Conservation (phyloP, 768 basidiomycete species). For the Trichaptum fuscoviolaceum region DNA sequence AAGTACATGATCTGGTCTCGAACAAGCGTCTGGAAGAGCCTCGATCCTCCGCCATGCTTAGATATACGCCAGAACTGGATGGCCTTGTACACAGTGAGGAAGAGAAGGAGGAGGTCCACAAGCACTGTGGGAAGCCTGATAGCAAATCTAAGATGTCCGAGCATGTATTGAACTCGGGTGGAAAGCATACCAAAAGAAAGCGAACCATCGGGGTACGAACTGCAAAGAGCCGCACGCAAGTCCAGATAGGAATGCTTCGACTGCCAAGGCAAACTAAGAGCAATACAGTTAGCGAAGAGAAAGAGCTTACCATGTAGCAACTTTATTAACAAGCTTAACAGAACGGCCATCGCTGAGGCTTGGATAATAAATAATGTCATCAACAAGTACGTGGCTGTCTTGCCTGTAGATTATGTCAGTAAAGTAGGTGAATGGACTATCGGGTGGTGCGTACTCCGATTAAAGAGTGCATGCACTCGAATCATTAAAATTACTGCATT, state of each 20-base stretch:
- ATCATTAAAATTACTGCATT: background rate
- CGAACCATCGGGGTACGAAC: background rate
- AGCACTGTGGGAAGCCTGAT: background rate
- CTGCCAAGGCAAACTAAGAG: background rate
- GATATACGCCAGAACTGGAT: background rate
- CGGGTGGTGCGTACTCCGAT: background rate
- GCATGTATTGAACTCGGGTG: background rate
- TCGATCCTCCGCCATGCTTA: background rate
- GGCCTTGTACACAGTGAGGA: background rate
- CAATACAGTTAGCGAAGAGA: background rate
- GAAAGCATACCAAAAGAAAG: background rate
- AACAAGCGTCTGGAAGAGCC: background rate
- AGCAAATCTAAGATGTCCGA: background rate
- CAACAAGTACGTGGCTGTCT: background rate
- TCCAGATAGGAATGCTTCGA: background rate
- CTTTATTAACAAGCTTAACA: background rate
- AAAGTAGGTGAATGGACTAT: background rate
- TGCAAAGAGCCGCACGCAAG: background rate
- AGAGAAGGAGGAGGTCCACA: background rate
- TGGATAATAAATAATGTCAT: background rate
- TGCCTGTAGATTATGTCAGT: background rate
- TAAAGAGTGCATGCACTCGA: background rate
- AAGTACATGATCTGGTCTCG: background rate
- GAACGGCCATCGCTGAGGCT: background rate
- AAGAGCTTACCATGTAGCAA: background rate